Base-by-base conservation (phyloP, 352 stramenopile species). In the Phytophthora quininea region DNA sequence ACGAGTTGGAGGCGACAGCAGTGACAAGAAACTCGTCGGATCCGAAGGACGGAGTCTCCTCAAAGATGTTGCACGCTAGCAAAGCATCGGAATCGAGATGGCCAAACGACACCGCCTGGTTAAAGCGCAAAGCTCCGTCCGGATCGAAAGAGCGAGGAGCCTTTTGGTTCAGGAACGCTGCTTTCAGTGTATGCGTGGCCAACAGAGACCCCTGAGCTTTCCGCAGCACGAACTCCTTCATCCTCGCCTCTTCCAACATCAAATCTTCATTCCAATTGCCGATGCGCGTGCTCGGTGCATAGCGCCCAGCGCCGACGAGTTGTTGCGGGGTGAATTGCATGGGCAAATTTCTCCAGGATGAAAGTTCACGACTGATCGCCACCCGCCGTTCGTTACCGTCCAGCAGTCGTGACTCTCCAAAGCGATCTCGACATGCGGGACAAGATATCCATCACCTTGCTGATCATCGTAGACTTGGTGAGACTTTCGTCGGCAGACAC, bases 291-390 rank as follows among this genome's bases (percentile, higher is more conserved):
- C 62, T 74, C 12, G 86, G 82, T 53, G 80, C 85, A 71, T 96
- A 96, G 24, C 88, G 84, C 2, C 88, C 88, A 15, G 86, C 89
- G 30, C 89, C 89, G 12, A 95, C 84, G 54, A 96, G 86, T 64
- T 97, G 89, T 71, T 97, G 89, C 40, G 89, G 89, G n/a, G 89
- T 97, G 70, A 97, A 96, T 67, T 96, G 88, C 89, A 97, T 97
- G 55, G 11, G 5, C 24, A 37, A 53, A 38, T 38, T 10, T 33
- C 47, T 9, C 47, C 24, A 38, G 2, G 37, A 38, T 19, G 11
- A n/a, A 6, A 4, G 19, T 29, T 29, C 29, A n/a, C 3, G 15
- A 27, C 19, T 14, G 40, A 47, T 19, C 43, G 27, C 19, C 27
- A 38, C 47, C 10, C 29, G 55, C n/a, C 63, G 64, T 71, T 73